These are phyloP conservation scores for Leishmania guyanensis DNA, from an alignment of 208 protist species.

Conservation along the genomic window DNA sequence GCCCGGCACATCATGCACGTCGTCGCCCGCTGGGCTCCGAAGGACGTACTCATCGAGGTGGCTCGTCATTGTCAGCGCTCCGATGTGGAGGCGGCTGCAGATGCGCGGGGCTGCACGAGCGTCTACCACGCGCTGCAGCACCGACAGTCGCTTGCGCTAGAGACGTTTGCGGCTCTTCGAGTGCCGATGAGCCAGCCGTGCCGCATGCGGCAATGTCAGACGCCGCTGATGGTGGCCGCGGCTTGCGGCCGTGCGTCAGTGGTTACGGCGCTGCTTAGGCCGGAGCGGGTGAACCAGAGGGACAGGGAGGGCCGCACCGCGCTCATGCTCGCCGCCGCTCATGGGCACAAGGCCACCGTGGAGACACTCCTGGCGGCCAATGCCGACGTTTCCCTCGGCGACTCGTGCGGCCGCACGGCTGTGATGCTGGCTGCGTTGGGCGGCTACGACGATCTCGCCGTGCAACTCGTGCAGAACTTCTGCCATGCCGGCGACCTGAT, in stretches of 20 bases:
- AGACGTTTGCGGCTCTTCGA: constrained; percentile 53
- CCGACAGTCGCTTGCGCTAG: constrained; percentile 32
- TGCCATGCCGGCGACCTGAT: constrained; percentile 41
- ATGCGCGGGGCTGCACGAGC: constrained; percentile 57
- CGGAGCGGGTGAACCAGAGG: constrained; percentile 37
- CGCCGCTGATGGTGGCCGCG: constrained; percentile 76
- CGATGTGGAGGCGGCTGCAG: constrained; percentile 65
- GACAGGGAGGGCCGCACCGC: constrained; percentile 66
- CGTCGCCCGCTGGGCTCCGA: constrained; percentile 43
- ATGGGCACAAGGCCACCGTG: constrained; percentile 55
- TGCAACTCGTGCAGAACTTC: constrained; percentile 65
- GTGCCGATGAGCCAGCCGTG: constrained; percentile 54
- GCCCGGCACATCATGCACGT: constrained; percentile 75
- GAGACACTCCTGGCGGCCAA: constrained; percentile 68
- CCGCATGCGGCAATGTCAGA: constrained; percentile 49
- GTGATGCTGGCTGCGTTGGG: constrained; percentile 62
- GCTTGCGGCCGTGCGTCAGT: constrained; percentile 36
- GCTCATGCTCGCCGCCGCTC: constrained; percentile 70
- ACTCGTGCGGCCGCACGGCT: constrained; percentile 64
- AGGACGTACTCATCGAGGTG: constrained; percentile 57
- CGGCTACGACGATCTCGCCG: constrained; percentile 72
- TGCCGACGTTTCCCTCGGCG: constrained; percentile 42
- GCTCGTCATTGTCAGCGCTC: constrained; percentile 50
- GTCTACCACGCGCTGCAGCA: constrained; percentile 73
- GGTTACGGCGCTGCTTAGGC: constrained; percentile 48